Evolutionary conservation across 2,329 filamentous ascomycete species (phyloP), one percentile per base, ranked within the genome.

Genomic region (Hymenotorrendiella dingleyae): DNA sequence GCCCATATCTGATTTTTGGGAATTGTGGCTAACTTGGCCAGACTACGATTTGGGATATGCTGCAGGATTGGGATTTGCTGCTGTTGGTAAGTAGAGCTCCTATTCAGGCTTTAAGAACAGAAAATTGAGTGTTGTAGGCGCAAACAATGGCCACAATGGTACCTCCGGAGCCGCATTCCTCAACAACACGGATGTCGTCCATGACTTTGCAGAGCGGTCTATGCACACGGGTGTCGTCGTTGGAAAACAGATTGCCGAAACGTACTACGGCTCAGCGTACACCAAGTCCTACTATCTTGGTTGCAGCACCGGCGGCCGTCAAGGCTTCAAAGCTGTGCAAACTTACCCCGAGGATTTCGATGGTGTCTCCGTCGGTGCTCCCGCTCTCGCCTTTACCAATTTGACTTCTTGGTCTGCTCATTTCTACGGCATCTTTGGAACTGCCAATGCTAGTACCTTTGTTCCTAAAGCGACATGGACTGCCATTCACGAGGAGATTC

Each of bases 301-400:
- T 5, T 70, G 66, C 37, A 66, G 62, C 0, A 67, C 65, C 3
- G 67, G 66, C 6, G 67, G 67, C 7, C 61, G 62, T 6, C 66
- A 69, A 54, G 67, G 64, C 1, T 66, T 64, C 44, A 63, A 66
- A 20, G 49, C 65, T n/a, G 64, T 64, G 3, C 62, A 67, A 38
- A 63, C 53, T 12, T 62, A 68, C 42, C 65, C 67, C 0, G 50
- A 61, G 1, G 54, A 68, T 4, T 69, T 70, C 32, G 65, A 69
- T 46, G 67, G 67, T 2, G 67, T 70, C 5, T 53, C 62, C 27
- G 67, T 64, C 7, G 64, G 65, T 11, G 58, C 55, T 23, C 67
- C 67, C 4, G 67, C 64, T 0, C 62, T 51, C 3, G 44, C 44
- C 17, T 54, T 48, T 33, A 36, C 30, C 5, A 42, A 45, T 16